Base-by-base conservation (phyloP, 2,329 filamentous ascomycete genomes). In the Metarhizium album region DNA sequence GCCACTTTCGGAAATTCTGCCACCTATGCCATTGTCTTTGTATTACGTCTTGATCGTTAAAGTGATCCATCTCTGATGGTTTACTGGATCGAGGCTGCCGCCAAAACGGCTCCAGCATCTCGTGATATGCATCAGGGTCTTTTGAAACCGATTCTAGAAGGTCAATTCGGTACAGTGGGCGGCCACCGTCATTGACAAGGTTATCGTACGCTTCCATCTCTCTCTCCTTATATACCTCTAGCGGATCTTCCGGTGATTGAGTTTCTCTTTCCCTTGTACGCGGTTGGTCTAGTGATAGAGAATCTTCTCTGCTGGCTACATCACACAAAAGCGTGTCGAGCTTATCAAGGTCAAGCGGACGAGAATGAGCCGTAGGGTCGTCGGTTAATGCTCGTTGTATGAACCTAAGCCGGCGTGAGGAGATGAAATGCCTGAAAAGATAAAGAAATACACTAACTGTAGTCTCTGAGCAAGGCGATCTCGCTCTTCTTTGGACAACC, bases 121-220 rank as follows among this genome's bases (percentile, higher is more conserved):
- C 59, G 20, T 38, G 35, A 53, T 63, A 55, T 9, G 57, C 48
- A 20, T 57, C 54, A 2, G 60, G 57, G 18, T 61, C 42, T 18
- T 49, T 18, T 7, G 49, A 38, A 40, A 68, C 54, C 16, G 61
- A 47, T 4, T 60, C 54, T 7, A 65, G 48, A 18, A 59, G 57
- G 24, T 54, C 52, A 20, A 67, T 58, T 14, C 54, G 57, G 47
- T 64, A 66, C 24, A 58, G 43, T 7, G 65, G 64, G 27, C 60
- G 62, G 33, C 65, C 62, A 45, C 64, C 64, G 27, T 63, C 60
- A 8, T 54, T 54, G 33, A 68, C 40, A 22, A 68, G 63, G 3
- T 57, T 46, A 38, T 63, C 29, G 50, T 67, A 65, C 33, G 49
- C 55, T 9, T 57, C 40, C 2, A 31, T 59, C 51, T 66, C 59